Base-by-base conservation (phyloP, 306 rosid genomes). In the Potentilla sterilis region DNA sequence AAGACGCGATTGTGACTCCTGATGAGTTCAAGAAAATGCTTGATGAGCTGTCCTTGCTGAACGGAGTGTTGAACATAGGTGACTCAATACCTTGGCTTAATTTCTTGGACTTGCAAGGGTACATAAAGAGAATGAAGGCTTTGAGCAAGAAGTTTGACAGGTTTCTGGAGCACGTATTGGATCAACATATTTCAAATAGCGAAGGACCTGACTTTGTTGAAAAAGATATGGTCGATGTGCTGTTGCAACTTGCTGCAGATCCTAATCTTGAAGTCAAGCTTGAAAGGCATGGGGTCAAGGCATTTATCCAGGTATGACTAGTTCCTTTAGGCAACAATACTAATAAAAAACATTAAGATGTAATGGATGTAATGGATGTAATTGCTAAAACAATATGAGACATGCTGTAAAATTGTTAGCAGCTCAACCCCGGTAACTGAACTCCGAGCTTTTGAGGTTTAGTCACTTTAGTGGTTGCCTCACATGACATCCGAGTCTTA, bases 131-230 rank as follows among this genome's bases (percentile, higher is more conserved):
- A 67, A 91, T 91, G 98, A 93, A 91, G 85, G 80, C 80, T 5
- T 32, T 89, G 85, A 80, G 85, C 75, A 91, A 88, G 87, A 93
- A 91, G 48, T 82, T 91, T 28, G 93, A 91, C 67, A 74, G 85
- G 73, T 93, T 93, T 46, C 57, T 93, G 81, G 98, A 93, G 59
- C 92, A 93, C 57, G 92, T 93, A 5, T 57, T 93, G 89, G 96
- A 93, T 59, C 93, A 89, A 78, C 98, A 93, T 48, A 79, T 51
- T 34, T 85, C 82, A 18, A 84, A 84, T 47, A 88, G 77, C 58
- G 83, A 83, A 69, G 74, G 28, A 4, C 14, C 78, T 47, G 88
- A 81, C 80, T 87, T 83, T 49, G 91, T 79, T 7, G 87, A 91
- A 0, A 73, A 80, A 47, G 98, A 91, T 57, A 88, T 93, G 96